Evolutionary conservation across 1,284 basidiomycete species (phyloP), one percentile per base, ranked within the genome.

Genomic region (Paramarasmius palmivorus): DNA sequence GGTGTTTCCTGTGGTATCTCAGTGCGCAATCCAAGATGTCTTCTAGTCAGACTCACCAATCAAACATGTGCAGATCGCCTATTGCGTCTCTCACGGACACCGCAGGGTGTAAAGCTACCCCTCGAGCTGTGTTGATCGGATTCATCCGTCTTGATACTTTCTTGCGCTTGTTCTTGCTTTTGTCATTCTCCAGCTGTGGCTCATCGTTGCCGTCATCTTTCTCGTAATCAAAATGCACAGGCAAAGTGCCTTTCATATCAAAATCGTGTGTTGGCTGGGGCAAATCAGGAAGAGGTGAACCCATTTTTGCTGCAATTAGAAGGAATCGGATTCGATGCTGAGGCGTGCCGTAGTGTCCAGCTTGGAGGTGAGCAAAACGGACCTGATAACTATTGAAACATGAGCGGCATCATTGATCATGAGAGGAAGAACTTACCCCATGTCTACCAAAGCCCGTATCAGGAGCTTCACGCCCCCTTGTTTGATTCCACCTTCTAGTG

Each of bases 251-350:
- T 3, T 65, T 49, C 0, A 64, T 35, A 22, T 46, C 45, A 56
- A 86, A 88, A 53, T 82, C 73, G 53, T 92, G 88, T 1, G 86
- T 83, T 0, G 88, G 85, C 50, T 82, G 76, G 0, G 89, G 90
- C n/a, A 90, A 64, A 0, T 75, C 65, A 0, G 89, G 88, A 1
- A 91, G 70, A 0, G 77, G 75, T 45, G 69, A 54, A 0, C 77
- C 79, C 4, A 73, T 66, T 29, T 74, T 71, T 5, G 89, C 79
- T 3, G 84, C 89, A 46, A 89, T 65, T 2, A 90, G 68, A 66
- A 92, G 86, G 66, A 92, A 90, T 0, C 89, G 79, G 29, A 83
- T 69, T 1, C 90, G 77, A 2, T 73, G 65, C 66, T 92, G 90
- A 1, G 90, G 89, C 1, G 83, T 75, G 1, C 90, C 88, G 61